Evolutionary conservation across 106 monocot species (phyloP), one percentile per base, ranked within the genome.

Genomic region (Apostasia shenzhenica): DNA sequence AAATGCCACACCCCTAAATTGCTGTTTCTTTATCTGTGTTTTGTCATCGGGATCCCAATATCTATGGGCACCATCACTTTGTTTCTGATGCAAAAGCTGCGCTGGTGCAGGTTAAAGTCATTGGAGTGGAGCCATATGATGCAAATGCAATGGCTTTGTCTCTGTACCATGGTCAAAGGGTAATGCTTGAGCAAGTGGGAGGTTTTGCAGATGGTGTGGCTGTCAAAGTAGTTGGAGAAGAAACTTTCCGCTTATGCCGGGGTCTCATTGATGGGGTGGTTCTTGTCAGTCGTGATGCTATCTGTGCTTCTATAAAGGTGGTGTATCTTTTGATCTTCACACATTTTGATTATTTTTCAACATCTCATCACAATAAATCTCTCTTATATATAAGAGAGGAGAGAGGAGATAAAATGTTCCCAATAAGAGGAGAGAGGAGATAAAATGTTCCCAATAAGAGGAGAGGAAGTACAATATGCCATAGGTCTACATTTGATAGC

Each of bases 161-260:
- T 68, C 78, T 99, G 45, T 75, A 85, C 70, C 93, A 99, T 78
- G 99, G 99, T 9, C 77, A 87, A 60, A 90, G 99, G 68, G 68
- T 99, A 59, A 84, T 88, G 83, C 80, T 99, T 42, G 99, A 99
- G 40, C 99, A 93, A 54, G 93, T 93, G 10, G 99, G 99, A 68
- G 90, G 93, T 9, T 99, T 99, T 85, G 99, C 90, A 45, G 93
- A 99, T 82, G 99, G 99, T 79, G 99, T 99, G 67, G 99, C 99
- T 73, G 92, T 99, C 3, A 99, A 93, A 83, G 81, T 72, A 44
- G 93, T 99, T 68, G 99, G 99, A 42, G 88, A 99, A 72, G 99
- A 93, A 76, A 93, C 99, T 6, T 99, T 89, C 42, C 87, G 90
- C 54, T 67, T 99, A 51, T 99, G 93, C 75, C 73, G 87, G 51